These are phyloP conservation scores for Fusarium sp. DNA, from an alignment of 2,329 filamentous ascomycete genomes.

Conservation along the genomic window DNA sequence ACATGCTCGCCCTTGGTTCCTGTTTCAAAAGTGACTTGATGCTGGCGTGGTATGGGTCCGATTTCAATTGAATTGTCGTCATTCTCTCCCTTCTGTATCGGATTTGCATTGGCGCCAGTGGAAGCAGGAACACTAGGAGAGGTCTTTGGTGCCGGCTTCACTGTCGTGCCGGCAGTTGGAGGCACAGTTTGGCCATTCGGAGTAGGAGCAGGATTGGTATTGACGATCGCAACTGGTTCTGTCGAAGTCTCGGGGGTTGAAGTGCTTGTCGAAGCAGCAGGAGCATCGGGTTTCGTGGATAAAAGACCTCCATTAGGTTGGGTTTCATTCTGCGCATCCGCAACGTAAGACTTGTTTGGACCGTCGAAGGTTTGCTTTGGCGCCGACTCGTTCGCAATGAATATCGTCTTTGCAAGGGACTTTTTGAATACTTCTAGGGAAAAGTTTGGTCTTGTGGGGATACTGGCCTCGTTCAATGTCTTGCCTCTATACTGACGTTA, in stretches of 20 bases:
- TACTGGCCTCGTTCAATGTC: constrained; percentile 64
- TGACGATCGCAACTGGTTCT: constrained; percentile 17
- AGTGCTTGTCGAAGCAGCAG: constrained; percentile 16
- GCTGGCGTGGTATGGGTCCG: constrained; percentile 27
- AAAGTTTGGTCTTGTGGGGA: constrained; percentile 62
- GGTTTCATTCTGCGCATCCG: constrained; percentile 22
- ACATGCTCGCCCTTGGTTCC: constrained; percentile 47
- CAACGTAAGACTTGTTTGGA: constrained; percentile 16
- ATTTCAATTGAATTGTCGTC: not conserved
- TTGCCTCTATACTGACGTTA: constrained; percentile 51
- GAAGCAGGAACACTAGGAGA: constrained; percentile 17
- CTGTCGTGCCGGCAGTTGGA: constrained; percentile 9
- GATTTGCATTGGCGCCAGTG: constrained; percentile 2
- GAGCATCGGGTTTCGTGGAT: constrained; percentile 25
- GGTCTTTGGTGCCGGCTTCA: constrained; percentile 27
- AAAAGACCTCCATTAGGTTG: constrained; percentile 22
- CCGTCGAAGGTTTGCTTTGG: constrained; percentile 21
- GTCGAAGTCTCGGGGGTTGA: constrained; percentile 25
- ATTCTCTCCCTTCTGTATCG: not conserved
- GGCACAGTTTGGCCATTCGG: constrained; percentile 1
- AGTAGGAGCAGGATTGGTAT: not conserved
- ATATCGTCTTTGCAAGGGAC: constrained; percentile 50
- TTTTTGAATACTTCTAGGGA: constrained; percentile 59
- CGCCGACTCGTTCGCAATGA: constrained; percentile 32
- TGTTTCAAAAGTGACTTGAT: constrained; percentile 51